Base-by-base conservation (phyloP, 163 green algal species). In the Scenedesmus sp. region DNA sequence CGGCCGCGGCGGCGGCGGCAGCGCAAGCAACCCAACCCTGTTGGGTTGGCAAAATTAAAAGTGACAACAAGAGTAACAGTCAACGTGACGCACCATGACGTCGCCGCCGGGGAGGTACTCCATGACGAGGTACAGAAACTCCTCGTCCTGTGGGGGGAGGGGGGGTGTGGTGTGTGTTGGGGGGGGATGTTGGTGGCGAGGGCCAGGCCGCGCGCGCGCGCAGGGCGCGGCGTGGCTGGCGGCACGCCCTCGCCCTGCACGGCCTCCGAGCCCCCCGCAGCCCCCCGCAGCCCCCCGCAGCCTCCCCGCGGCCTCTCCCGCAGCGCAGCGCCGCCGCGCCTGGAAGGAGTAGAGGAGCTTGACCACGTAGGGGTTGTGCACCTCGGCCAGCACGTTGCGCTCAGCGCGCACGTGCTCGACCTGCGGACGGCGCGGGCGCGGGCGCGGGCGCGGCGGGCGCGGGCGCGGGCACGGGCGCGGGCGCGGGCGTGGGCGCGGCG, bases 51-150 rank as follows among this genome's bases (percentile, higher is more conserved):
- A 54, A n/a, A 17, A 17, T 54, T n/a, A 54, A 54, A 14, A 54
- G 45, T 14, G 15, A 54, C 14, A 54, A 54, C 17, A 54, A 54
- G 45, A n/a, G n/a, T n/a, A n/a, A n/a, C n/a, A n/a, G n/a, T n/a
- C n/a, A n/a, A n/a, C n/a, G n/a, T n/a, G n/a, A 3, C 81, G 44
- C 73, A 91, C 89, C 93, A 99, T 99, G 69, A 98, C 90, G 86
- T 99, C 96, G 9, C 96, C 96, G 5, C 96, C 96, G 9, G 95
- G 94, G 66, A 99, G 83, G 86, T 99, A 99, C 85, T 99, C 96
- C 96, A 99, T 99, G 24, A 98, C 87, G 31, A 99, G 87, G 88
- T 99, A 99, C 54, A 99, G 86, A 73, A 88, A 94, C 62, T 98
- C 89, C 54, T 95, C 92, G 75, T 99, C 96, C 87, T 96, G 78